phyloP scores from a whole-genome alignment of 768 basidiomycete species.

The Panellus pusillus region DNA sequence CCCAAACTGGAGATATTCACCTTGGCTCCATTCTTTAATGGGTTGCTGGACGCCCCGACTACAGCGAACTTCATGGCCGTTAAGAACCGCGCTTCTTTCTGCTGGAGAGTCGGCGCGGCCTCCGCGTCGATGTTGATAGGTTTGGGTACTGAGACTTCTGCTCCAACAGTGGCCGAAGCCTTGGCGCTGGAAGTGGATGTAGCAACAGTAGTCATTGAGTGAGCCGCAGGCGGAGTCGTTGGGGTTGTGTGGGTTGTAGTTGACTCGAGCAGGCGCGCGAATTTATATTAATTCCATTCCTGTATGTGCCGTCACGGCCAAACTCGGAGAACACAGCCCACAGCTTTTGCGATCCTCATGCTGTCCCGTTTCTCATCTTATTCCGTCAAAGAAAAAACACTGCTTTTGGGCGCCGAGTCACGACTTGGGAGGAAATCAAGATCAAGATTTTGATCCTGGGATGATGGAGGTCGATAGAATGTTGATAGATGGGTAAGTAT shows the following conservation, averaged over 20 bases:
- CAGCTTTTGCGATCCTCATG: constrained; percentile 3
- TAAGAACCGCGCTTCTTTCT: constrained; percentile 34
- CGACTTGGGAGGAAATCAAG: too few species aligned
- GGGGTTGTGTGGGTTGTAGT: too few species aligned
- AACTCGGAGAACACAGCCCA: constrained; percentile 1
- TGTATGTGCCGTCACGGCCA: not conserved
- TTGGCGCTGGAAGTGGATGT: too few species aligned
- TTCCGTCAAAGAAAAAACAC: constrained; percentile 9
- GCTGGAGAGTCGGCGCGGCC: not conserved
- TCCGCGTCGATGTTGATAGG: not conserved
- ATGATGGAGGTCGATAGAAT: too few species aligned
- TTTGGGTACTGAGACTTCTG: not conserved
- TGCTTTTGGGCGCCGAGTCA: not conserved
- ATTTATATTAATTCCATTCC: not conserved
- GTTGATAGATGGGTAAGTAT: too few species aligned
- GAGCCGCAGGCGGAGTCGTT: too few species aligned
- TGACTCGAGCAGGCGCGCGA: not conserved
- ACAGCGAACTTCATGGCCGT: constrained; percentile 51
- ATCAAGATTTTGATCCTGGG: too few species aligned
- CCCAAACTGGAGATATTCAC: not conserved
- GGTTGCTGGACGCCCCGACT: constrained; percentile 55
- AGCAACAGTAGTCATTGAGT: too few species aligned
- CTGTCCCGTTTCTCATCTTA: not conserved
- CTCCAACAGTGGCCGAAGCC: not conserved
- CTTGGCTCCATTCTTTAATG: constrained; percentile 35